Evolutionary conservation across 805 yeast genomes (phyloP), one percentile per base, ranked within the genome.

Genomic region (Kuraishia floccosa): DNA sequence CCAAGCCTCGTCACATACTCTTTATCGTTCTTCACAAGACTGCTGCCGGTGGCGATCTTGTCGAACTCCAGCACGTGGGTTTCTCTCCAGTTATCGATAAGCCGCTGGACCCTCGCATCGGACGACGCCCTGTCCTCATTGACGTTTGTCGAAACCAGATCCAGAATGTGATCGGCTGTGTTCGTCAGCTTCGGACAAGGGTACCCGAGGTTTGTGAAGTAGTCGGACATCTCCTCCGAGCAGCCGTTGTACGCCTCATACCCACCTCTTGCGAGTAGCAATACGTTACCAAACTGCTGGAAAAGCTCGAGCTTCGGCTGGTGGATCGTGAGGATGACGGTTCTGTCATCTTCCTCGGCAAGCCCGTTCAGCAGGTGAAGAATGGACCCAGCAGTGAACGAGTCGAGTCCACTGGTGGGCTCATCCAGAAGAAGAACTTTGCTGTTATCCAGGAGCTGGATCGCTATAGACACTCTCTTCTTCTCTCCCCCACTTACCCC

Each of bases 371-470:
- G 56, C 22, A 80, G 65, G 13, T 56, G 50, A 23, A 81, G 48
- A 19, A 80, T 75, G 3, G 78, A 65, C 2, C 65, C 63, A 0
- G 87, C 74, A 0, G 86, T 77, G 31, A 76, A 66, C 19, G 83
- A 70, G 43, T 81, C 91, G 16, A 81, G 58, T 1, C 91, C 91
- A 5, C 87, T 78, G 1, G 89, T 81, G 2, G 91, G 89, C 44
- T 81, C 91, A 47, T 81, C 91, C 24, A 81, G 50, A 27, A 81
- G 61, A 20, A 81, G 47, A 17, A 81, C 59, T 31, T 72, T 70
- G 0, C 86, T 83, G 38, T 68, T 70, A 37, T 71, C 69, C 30
- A 81, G 52, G 20, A 81, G 55, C 46, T 81, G 87, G 21, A 78
- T 65, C 4, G 83, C 83, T 48, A 81, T 77, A 0, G 84, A 72